A percentile compares a stretch with the other conserved stretches of the same genome.
phyloP scores from a whole-genome alignment of 129 eudicot species.

The Lonicera japonica region DNA sequence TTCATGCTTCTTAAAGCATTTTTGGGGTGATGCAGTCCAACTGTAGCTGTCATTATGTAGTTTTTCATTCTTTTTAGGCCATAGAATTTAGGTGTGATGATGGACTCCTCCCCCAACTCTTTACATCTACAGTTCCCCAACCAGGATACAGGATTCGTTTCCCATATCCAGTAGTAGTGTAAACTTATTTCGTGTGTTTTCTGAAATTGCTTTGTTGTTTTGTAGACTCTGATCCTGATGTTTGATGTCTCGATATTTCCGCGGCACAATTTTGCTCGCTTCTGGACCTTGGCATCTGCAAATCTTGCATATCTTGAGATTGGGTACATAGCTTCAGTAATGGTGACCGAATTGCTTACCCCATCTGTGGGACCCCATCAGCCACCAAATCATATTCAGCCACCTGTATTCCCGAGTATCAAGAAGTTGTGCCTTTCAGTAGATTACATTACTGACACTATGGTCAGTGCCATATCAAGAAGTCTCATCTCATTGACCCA shows the following conservation, averaged over 20 bases:
- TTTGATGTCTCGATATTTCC: slow-evolving; percentile 81
- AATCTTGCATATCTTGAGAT: slow-evolving; percentile 67
- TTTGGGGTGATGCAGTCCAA: too few relatives aligned
- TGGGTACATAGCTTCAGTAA: slow-evolving; percentile 76
- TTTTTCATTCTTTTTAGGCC: too few relatives aligned
- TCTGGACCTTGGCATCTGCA: slow-evolving; percentile 74
- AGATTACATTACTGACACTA: slow-evolving; percentile 88
- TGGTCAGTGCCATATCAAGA: slow-evolving; percentile 63
- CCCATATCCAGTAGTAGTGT: too few relatives aligned
- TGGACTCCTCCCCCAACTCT: too few relatives aligned
- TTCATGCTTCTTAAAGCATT: too few relatives aligned
- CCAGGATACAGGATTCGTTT: too few relatives aligned
- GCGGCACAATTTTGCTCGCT: slow-evolving; percentile 80
- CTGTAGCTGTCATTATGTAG: too few relatives aligned
- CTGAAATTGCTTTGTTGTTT: slow-evolving; percentile 23
- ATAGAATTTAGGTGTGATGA: too few relatives aligned
- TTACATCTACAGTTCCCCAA: too few relatives aligned
- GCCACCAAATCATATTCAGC: slow-evolving; percentile 24
- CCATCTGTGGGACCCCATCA: slow-evolving; percentile 52
- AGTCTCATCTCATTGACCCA: slow-evolving; percentile 61
- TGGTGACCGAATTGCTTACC: slow-evolving; percentile 82
- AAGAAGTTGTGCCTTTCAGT: slow-evolving; percentile 77
- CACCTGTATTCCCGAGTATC: slow-evolving; percentile 50
- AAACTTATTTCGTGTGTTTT: slow-evolving; percentile 6
- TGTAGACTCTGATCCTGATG: slow-evolving; percentile 80